Percentiles rank a stretch among this genome's conserved stretches.
phyloP scores from a whole-genome alignment of 805 yeast species.

The Saccharomyces eubayanus region DNA sequence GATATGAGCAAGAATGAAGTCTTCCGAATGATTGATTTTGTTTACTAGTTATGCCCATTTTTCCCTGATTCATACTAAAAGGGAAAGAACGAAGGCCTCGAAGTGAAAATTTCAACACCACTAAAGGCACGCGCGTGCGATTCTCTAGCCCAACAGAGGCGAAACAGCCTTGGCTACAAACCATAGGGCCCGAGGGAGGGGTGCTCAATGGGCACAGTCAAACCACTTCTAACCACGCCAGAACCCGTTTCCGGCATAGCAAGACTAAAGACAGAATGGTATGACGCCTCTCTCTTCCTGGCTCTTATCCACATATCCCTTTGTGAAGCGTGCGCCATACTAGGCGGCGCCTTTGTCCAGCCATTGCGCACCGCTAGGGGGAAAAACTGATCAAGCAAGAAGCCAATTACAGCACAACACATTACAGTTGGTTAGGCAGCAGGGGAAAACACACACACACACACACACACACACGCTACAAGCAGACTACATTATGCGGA shows the following conservation, averaged over 20 bases:
- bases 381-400: neutral
- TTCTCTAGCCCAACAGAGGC: too few relatives aligned
- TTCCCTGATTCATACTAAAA: neutral
- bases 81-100: neutral
- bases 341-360: neutral
- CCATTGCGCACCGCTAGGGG: neutral
- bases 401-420: neutral
- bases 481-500: neutral
- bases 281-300: neutral
- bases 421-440: constrained; percentile 19
- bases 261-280: neutral
- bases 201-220: neutral
- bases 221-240: neutral
- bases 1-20: neutral
- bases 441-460: constrained; percentile 14
- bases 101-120: neutral
- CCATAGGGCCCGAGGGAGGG: neutral
- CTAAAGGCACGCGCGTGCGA: neutral
- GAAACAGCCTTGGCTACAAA: neutral
- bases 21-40: neutral
- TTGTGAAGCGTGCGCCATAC: neutral
- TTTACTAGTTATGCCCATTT: neutral
- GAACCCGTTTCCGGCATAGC: neutral
- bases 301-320: neutral
- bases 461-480: neutral